These are phyloP conservation scores for Syzygium aqueum DNA, from an alignment of 345 rosid species.

Conservation along the genomic window DNA sequence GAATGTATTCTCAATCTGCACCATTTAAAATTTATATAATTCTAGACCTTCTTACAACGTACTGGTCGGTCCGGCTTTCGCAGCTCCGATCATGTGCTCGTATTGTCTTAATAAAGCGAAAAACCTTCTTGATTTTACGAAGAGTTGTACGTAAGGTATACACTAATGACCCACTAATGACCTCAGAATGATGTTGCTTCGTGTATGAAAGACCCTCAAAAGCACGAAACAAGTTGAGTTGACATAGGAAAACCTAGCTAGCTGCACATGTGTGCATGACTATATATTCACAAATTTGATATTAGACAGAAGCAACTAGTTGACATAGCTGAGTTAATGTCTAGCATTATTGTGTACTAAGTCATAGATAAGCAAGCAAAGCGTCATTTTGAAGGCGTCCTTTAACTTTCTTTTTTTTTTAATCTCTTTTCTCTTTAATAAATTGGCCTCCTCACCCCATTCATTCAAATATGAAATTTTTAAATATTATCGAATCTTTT, in stretches of 20 bases:
- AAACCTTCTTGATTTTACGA: background rate
- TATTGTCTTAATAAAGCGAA: background rate
- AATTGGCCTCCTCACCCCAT: background rate
- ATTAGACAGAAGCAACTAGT: background rate
- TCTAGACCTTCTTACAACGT: background rate
- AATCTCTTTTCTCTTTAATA: background rate
- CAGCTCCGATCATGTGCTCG: background rate
- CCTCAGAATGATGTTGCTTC: background rate
- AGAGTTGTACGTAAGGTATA: background rate
- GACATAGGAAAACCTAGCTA: background rate
- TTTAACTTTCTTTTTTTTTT: background rate
- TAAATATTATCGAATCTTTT: background rate
- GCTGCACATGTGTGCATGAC: background rate
- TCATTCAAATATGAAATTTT: background rate
- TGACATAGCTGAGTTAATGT: background rate
- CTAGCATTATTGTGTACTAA: background rate
- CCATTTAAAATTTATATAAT: background rate
- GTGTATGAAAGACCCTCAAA: background rate
- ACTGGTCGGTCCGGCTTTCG: rapidly evolving
- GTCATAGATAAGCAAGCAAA: background rate
- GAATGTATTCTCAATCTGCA: background rate
- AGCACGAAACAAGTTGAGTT: background rate
- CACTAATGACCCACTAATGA: background rate
- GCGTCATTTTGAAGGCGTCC: background rate
- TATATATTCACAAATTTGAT: background rate